Percentiles rank a stretch among this genome's conserved stretches.
These are phyloP conservation scores for Croton setiger DNA, from an alignment of 441 rosid genomes.

Conservation along the genomic window DNA sequence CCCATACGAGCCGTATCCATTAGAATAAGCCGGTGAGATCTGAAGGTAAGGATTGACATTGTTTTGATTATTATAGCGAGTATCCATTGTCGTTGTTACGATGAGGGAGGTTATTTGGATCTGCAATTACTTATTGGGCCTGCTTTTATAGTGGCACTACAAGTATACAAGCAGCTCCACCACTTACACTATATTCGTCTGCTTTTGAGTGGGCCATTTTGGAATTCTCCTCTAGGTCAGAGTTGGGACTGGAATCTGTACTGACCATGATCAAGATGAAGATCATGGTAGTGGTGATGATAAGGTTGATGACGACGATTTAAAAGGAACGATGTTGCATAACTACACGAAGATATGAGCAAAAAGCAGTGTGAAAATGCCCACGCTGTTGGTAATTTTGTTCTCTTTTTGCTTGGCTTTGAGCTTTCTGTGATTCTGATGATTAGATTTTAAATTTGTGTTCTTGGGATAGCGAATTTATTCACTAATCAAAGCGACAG, in stretches of 20 bases:
- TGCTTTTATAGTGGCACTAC: neutral
- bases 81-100: slow-evolving; percentile 8
- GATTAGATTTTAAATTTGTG: neutral
- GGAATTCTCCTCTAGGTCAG: neutral
- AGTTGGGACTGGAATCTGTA: slow-evolving; percentile 16
- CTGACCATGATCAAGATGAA: neutral
- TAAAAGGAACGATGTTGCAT: neutral
- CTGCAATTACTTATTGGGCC: neutral
- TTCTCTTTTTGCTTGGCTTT: neutral
- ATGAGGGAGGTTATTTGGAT: neutral
- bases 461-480: neutral
- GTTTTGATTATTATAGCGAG: slow-evolving; percentile 17
- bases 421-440: slow-evolving; percentile 5
- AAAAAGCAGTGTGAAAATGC: neutral
- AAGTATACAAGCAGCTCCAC: neutral
- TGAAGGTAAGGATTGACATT: slow-evolving; percentile 46
- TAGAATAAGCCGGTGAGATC: slow-evolving; percentile 32
- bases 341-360: neutral
- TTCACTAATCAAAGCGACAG: neutral
- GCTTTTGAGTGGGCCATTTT: slow-evolving; percentile 14
- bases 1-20: slow-evolving; percentile 15
- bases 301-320: neutral
- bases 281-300: neutral
- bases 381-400: neutral
- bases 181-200: neutral